Percentiles rank a stretch among this genome's conserved stretches.
phyloP scores from a whole-genome alignment of 164 flowering plant species.

The Umbilicus rupestris region DNA sequence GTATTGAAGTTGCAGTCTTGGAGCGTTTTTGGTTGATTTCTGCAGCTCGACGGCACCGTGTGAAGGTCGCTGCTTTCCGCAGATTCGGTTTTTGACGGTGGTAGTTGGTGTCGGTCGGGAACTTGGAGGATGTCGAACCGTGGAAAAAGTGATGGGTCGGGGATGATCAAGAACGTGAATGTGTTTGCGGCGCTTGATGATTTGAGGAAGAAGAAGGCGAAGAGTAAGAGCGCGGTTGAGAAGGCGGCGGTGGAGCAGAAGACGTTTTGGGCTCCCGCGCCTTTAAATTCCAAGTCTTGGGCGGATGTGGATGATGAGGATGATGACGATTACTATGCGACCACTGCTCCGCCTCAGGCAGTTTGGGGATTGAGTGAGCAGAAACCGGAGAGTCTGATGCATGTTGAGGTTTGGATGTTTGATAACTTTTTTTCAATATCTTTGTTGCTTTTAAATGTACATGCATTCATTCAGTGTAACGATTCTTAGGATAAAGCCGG shows the following conservation, averaged over 20 bases:
- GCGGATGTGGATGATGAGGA: constrained; percentile 89
- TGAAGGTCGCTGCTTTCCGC: too few species aligned
- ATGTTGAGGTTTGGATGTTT: background rate
- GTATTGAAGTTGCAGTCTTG: too few species aligned
- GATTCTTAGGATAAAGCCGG: background rate
- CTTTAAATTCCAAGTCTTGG: constrained; percentile 61
- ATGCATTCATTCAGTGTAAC: background rate
- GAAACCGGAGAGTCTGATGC: background rate
- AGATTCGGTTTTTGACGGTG: too few species aligned
- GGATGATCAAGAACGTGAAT: constrained; percentile 34
- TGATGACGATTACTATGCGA: constrained; percentile 75
- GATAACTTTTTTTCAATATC: background rate
- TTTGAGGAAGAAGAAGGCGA: constrained; percentile 47
- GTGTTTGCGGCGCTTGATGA: constrained; percentile 53
- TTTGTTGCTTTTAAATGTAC: background rate
- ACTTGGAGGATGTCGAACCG: background rate
- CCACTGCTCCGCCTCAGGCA: constrained; percentile 53
- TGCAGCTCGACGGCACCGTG: too few species aligned
- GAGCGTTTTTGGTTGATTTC: too few species aligned
- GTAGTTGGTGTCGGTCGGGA: too few species aligned
- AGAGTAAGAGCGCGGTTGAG: constrained; percentile 17
- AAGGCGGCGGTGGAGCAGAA: constrained; percentile 35
- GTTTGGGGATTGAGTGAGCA: constrained; percentile 26
- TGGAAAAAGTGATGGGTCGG: constrained; percentile 38
- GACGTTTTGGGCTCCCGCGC: constrained; percentile 74